Base-by-base conservation (phyloP, 2,329 filamentous ascomycete species). In the Apiospora phragmitis region DNA sequence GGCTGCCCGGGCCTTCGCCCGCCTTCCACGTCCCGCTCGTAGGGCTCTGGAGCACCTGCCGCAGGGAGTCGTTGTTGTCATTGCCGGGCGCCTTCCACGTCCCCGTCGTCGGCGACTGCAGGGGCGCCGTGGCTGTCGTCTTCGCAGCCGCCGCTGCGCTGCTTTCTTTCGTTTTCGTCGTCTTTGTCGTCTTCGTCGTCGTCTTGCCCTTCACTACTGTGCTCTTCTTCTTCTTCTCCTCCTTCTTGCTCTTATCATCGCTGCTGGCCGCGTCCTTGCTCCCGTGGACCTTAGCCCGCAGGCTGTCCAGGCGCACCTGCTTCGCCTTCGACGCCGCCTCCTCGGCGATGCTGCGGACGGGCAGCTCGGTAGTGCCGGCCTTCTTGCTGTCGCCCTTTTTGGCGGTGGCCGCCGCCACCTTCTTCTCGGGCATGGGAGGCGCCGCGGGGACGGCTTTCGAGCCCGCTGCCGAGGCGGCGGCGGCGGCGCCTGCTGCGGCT, bases 281-380 rank as follows among this genome's bases (percentile, higher is more conserved):
- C 35, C 86, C 86, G 73, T 89, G 79, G 6, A 88, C 87, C 79
- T 89, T 89, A 70, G 87, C 85, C 69, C 86, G 83, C 72, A 90
- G 78, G 75, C 79, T 83, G 73, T 88, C 84, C 72, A 90, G 83
- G 70, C 85, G 85, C 74, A 86, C 82, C 74, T 90, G 85, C 81
- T 91, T 91, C 67, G 90, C 90, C 80, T 88, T 91, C 75, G 86
- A 82, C 0, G 90, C 90, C 67, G 88, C 90, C 78, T 94, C 91
- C 76, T 93, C 87, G 55, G 89, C 89, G 68, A 90, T 84, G 76
- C 85, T 88, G 73, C 84, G 83, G 67, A 88, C 80, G 1, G 88
- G 85, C 16, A 76, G 68, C 35, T 74, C 66, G 65, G 74, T 70
- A 24, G 77, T 72, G 41, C 77, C 70, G 24, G 73, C 73, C 9